Evolutionary conservation across 106 monocot genomes (phyloP), one percentile per base, ranked within the genome.

Genomic region (Dioscorea dumetorum): DNA sequence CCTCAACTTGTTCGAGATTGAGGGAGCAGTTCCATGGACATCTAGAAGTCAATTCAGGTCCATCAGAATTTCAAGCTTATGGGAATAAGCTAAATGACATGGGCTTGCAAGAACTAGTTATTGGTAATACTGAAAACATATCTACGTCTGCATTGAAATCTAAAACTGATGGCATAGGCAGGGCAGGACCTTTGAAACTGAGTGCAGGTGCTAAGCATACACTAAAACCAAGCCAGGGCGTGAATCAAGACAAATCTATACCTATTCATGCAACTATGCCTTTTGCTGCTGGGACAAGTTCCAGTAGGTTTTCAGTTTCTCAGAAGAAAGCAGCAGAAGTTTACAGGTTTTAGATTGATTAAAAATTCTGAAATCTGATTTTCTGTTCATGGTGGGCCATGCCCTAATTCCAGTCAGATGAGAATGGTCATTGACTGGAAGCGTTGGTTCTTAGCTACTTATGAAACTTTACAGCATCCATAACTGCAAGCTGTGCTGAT

Each of bases 141-240:
- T 49, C 18, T 71, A 22, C 24, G 48, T 51, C 57, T 67, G 59
- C 8, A 8, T 41, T 51, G 12, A 57, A 72, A 33, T 34, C 22
- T 31, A 81, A 77, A 48, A 9, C 52, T 48, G 56, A 53, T 28
- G 21, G 14, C 48, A 60, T 54, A 20, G 61, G 59, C 31, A 77
- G 73, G 66, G 48, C 74, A 67, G 72, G 77, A 57, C 79, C 79
- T 63, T 34, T 87, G 48, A 79, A 73, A 70, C 49, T 84, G 65
- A 78, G 62, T 67, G 75, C 83, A 57, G 84, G 81, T 66, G 67
- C 81, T 33, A 88, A 78, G 65, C 83, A 81, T 69, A 77, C 81
- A 63, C 64, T 88, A 35, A 88, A 70, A 70, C 83, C 80, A 22
- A 53, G 74, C 68, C 60, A 64, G 24, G 66, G 57, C 32, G 14